Base-by-base conservation (phyloP, 768 basidiomycete genomes). In the Macrolepiota albuminosa region DNA sequence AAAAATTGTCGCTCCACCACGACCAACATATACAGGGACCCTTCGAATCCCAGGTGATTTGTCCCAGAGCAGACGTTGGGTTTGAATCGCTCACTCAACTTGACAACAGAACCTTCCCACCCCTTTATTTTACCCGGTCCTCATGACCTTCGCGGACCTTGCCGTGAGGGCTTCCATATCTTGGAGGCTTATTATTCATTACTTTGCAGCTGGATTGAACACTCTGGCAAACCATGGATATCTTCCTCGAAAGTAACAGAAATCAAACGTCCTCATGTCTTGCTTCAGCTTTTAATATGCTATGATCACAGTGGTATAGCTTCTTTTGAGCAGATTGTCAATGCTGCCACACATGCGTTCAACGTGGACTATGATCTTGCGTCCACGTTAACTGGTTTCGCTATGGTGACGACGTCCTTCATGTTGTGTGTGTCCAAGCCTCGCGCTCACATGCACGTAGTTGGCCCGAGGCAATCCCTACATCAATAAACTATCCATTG, bases 221-320 rank as follows among this genome's bases (percentile, higher is more conserved):
- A 63, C 59, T 16, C 45, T 63, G 21, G 63, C 63, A 16, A 63
- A 63, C 45, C 63, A 63, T 59, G 59, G 63, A 14, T 63, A 63
- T 56, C 29, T 63, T 29, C 59, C 63, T 21, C 56, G 63, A 50
- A 63, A 63, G 63, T 63, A 47, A 56, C 40, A 49, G 47, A 36
- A 11, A 13, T 7, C 18, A 7, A 3, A 47, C 3, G 8, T 9
- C 34, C 43, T 37, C 34, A 3, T 33, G 21, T 36, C 18, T 36
- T 3, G 6, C 13, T 33, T 16, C 52, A 10, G 48, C 18, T 31
- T 14, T 13, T 58, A 21, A 53, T 16, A 0, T 36, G 10, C 11
- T 58, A n/a, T 29, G 29, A 14, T 43, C 3, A n/a, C 29, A 63
- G 63, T 50, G 63, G 63, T 13, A 43, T 63, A 36, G 59, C 63